Conservation (phyloP, 768 basidiomycete genomes). For the Russula brevipes region DNA sequence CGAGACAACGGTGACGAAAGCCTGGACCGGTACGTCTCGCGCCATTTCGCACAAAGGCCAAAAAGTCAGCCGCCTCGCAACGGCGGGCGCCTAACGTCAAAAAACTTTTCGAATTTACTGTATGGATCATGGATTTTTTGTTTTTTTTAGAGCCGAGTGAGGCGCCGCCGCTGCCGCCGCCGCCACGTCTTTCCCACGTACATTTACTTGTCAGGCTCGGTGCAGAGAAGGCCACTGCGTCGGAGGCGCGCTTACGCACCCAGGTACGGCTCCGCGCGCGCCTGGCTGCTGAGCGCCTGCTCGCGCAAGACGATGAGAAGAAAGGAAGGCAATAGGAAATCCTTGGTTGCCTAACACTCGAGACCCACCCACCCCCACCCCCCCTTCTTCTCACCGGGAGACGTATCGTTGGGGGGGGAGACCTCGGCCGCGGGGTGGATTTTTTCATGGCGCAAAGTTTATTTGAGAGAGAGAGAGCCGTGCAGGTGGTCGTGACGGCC, state of each 20-base stretch:
- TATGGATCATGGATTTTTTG: not conserved
- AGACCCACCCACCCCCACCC: not conserved
- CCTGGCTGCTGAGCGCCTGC: conserved; percentile 12
- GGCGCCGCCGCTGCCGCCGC: not conserved
- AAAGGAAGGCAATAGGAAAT: not conserved
- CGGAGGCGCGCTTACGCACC: conserved; percentile 20
- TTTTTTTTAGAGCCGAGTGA: not conserved
- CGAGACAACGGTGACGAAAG: not conserved
- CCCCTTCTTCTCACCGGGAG: not conserved
- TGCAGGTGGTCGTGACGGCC: not conserved
- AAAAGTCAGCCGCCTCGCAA: conserved; percentile 18
- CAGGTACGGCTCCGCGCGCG: conserved; percentile 22
- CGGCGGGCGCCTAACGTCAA: conserved; percentile 7
- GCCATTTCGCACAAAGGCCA: not conserved
- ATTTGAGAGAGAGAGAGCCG: too few species aligned
- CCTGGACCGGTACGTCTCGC: not conserved
- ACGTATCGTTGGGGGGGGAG: not conserved
- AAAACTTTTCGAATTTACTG: too few species aligned
- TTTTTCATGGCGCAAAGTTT: not conserved
- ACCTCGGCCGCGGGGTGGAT: not conserved
- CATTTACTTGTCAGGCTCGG: conserved; percentile 41
- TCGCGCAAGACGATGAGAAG: not conserved
- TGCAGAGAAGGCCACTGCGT: conserved; percentile 38
- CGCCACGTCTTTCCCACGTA: conserved; percentile 31
- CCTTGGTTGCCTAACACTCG: not conserved